phyloP scores from a whole-genome alignment of 2,329 filamentous ascomycete species.

The Myriosclerotinia scirpicola region DNA sequence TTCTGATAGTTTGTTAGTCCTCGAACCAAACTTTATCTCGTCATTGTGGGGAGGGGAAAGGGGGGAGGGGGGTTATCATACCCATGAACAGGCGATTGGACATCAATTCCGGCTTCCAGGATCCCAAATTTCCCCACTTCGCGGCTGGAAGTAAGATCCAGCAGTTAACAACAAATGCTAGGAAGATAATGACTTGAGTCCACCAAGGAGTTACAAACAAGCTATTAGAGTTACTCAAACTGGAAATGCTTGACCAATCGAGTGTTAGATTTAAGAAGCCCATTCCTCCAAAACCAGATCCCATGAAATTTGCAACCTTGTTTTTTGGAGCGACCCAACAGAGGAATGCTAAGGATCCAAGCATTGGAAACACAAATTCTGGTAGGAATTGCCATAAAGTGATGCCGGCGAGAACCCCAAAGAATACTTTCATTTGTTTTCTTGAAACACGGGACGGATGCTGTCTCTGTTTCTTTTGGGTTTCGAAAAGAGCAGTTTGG shows the following conservation, averaged over 20 bases:
- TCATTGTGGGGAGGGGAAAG: no score
- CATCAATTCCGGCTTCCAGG: constrained; percentile 56
- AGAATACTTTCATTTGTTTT: constrained; percentile 59
- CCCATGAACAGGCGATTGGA: constrained; percentile 55
- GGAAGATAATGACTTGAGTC: constrained; percentile 57
- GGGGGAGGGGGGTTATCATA: constrained; percentile 28
- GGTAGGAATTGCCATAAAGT: constrained; percentile 63
- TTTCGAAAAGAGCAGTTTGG: constrained; percentile 60
- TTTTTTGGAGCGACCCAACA: constrained; percentile 64
- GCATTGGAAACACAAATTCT: constrained; percentile 59
- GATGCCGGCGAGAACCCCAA: constrained; percentile 51
- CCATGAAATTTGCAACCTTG: constrained; percentile 58
- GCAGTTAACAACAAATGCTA: constrained; percentile 55
- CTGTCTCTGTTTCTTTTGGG: constrained; percentile 53
- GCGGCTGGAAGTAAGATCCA: constrained; percentile 60
- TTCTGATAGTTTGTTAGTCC: constrained; percentile 22
- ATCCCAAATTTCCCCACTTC: constrained; percentile 56
- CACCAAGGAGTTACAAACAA: constrained; percentile 59
- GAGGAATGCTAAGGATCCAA: constrained; percentile 59
- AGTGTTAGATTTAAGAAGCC: constrained; percentile 59
- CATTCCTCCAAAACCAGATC: constrained; percentile 61
- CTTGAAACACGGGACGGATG: constrained; percentile 50
- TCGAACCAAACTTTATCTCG: neutral
- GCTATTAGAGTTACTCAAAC: constrained; percentile 44
- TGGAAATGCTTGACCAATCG: constrained; percentile 62